Conservation (phyloP, 2,329 filamentous ascomycete species). For the Colletotrichum eleusines region DNA sequence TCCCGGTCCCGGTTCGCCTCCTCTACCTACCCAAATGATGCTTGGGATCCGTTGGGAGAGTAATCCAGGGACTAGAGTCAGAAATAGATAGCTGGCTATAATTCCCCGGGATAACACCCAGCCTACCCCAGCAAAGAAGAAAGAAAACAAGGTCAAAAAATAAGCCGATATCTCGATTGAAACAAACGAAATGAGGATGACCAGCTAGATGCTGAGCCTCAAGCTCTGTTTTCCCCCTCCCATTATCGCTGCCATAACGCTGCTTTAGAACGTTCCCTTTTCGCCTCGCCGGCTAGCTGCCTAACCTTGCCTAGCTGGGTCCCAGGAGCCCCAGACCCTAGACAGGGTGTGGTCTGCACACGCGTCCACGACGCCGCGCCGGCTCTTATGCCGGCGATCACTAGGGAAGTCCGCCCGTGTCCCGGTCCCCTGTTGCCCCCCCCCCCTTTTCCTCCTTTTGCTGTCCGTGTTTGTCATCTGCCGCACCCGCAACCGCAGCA, state of each 20-base stretch:
- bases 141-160: no score
- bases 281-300: background rate
- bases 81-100: conserved; percentile 5
- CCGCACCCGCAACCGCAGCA: conserved; percentile 11
- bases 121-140: background rate
- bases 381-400: conserved; percentile 36
- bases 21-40: no score
- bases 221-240: conserved; percentile 5
- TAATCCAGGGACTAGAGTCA: background rate
- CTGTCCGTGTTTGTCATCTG: conserved; percentile 1
- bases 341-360: conserved; percentile 9
- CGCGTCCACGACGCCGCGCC: conserved; percentile 37
- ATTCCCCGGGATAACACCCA: conserved; percentile 20
- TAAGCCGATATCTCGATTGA: conserved; percentile 2
- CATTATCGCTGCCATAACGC: background rate
- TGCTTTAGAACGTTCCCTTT: background rate
- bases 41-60: background rate
- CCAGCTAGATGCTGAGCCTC: conserved; percentile 8
- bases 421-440: conserved; percentile 22
- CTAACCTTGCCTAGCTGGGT: background rate
- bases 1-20: conserved; percentile 20
- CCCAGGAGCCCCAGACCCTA: conserved; percentile 12
- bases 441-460: background rate
- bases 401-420: conserved; percentile 21
- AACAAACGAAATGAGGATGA: conserved; percentile 38